Base-by-base conservation (phyloP, 2,329 filamentous ascomycete genomes). In the Rasamsonia emersonii region DNA sequence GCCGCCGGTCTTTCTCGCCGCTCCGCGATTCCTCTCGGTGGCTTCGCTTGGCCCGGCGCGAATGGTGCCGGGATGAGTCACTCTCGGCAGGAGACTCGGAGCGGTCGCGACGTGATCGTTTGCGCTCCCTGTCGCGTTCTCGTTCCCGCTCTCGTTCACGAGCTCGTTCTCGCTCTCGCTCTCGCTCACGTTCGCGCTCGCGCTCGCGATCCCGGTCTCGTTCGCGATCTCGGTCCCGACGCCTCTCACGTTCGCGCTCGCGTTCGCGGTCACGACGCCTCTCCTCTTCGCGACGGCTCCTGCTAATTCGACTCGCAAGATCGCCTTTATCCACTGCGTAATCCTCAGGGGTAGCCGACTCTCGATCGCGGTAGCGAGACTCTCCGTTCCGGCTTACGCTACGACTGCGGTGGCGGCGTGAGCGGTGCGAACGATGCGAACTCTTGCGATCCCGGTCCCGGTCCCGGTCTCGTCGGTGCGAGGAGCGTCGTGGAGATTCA, bases 391-490 rank as follows among this genome's bases (percentile, higher is more conserved):
- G 47, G 24, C 45, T 43, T 6, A 40, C 41, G 26, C 49, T 51
- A 34, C 41, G 44, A 28, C 49, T 53, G 16, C 55, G 58, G 30
- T 58, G 61, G 14, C 66, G 67, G 37, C 65, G 67, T 18, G 68
- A 67, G 11, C 60, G 54, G 43, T 59, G 49, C 9, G 36, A 38
- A n/a, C 31, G 32, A 17, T 38, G 21, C 8, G 19, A 19, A 1
- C 56, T 47, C 45, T 35, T 30, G 14, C 23, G 20, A 11, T 35
- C 33, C 18, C 64, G 46, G n/a, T 73, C 68, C 36, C 67, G 66
- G 24, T 81, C 75, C 41, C 69, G 70, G 31, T 73, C 77, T 43
- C 75, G 77, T 39, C 75, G 73, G 45, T 77, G 73, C 29, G 68
- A 67, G 5, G 73, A 70, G 33, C 69, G 74, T 21, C 67, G 65